phyloP scores from a whole-genome alignment of 345 rosid species.

The Euphorbia lathyris region DNA sequence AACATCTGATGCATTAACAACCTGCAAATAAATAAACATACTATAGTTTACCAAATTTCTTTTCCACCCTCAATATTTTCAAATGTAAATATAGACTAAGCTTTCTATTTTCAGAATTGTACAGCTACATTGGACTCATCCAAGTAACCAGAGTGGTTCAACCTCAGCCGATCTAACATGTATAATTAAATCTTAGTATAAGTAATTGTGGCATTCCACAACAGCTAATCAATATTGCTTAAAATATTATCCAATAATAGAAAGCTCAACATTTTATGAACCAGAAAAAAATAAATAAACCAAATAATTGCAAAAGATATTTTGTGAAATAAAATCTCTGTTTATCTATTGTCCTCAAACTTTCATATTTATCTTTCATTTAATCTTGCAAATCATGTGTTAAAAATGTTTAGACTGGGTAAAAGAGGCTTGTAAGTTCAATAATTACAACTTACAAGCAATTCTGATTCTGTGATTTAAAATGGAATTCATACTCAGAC shows the following conservation, averaged over 20 bases:
- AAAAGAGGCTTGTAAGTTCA: neutral
- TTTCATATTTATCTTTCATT: neutral
- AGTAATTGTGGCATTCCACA: too few relatives aligned
- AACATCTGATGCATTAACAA: constrained; percentile 21
- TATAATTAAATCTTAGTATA: too few relatives aligned
- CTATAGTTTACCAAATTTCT: neutral
- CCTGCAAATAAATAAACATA: constrained; percentile 33
- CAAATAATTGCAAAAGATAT: neutral
- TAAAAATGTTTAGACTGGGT: neutral
- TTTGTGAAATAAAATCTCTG: neutral
- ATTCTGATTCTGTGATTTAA: neutral
- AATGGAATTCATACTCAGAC: neutral
- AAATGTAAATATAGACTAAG: too few relatives aligned
- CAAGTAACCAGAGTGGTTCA: too few relatives aligned
- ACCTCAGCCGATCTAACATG: too few relatives aligned
- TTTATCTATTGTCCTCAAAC: neutral
- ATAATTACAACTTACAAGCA: neutral
- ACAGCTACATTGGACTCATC: too few relatives aligned
- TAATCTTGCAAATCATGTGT: neutral
- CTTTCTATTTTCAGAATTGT: too few relatives aligned
- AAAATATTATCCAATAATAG: too few relatives aligned
- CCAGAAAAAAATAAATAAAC: too few relatives aligned
- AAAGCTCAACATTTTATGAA: too few relatives aligned
- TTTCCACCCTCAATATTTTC: neutral
- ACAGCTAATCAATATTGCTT: too few relatives aligned